phyloP scores from a whole-genome alignment of 1,284 basidiomycete species.

The Inonotus obliquus region DNA sequence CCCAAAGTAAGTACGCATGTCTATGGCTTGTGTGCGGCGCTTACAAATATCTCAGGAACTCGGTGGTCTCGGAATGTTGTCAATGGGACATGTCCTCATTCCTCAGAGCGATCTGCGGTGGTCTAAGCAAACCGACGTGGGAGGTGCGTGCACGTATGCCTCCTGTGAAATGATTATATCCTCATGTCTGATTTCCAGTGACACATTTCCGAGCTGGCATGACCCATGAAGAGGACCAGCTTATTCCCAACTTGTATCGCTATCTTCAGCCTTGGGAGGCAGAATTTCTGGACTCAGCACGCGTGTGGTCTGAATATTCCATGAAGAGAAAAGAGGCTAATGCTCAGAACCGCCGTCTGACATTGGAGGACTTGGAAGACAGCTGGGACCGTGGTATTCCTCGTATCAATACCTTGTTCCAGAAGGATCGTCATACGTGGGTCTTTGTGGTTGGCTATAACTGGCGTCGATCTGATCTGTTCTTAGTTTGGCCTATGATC shows the following conservation, averaged over 20 bases:
- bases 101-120: slow-evolving; percentile 96
- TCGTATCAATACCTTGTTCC: slow-evolving; percentile 95
- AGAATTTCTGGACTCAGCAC: slow-evolving; percentile 96
- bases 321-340: slow-evolving; percentile 99
- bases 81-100: slow-evolving; percentile 98
- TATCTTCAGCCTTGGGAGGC: slow-evolving; percentile 99
- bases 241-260: slow-evolving; percentile 96
- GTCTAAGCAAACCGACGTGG: slow-evolving; percentile 98
- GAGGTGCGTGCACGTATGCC: slow-evolving; percentile 40
- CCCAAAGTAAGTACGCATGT: slow-evolving; percentile 54
- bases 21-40: slow-evolving; percentile 6
- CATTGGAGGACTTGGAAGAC: slow-evolving; percentile 95
- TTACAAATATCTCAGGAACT: slow-evolving; percentile 55
- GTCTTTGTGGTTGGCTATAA: slow-evolving; percentile 25
- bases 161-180: slow-evolving; percentile 17
- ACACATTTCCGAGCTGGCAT: slow-evolving; percentile 98
- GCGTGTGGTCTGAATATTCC: slow-evolving; percentile 99
- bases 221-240: slow-evolving; percentile 91
- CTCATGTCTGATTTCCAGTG: slow-evolving; percentile 33
- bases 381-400: slow-evolving; percentile 99
- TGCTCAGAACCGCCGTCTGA: slow-evolving; percentile 93
- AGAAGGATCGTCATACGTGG: slow-evolving; percentile 95
- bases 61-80: slow-evolving; percentile 98
- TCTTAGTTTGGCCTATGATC: slow-evolving; percentile 89
- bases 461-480: slow-evolving; percentile 32